phyloP scores from a whole-genome alignment of 1,284 basidiomycete species.

The Sphaerobolus stellatus region DNA sequence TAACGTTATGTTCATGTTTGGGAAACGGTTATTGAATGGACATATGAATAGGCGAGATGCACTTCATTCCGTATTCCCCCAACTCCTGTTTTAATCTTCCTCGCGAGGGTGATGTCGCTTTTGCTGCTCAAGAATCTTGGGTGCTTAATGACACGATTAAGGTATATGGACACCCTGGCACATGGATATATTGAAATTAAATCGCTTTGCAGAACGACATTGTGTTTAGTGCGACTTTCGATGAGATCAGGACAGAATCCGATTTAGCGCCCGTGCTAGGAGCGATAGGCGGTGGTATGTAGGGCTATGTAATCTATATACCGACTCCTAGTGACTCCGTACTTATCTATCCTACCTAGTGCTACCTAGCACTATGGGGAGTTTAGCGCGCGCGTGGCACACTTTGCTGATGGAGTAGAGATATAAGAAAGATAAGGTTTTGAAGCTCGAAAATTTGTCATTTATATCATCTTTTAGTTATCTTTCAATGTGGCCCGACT shows the following conservation, averaged over 20 bases:
- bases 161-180: constrained; percentile 19
- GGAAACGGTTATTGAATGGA: constrained; percentile 10
- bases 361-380: no score
- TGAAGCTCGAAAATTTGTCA: neutral
- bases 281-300: no score
- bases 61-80: constrained; percentile 24
- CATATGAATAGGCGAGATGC: constrained; percentile 25
- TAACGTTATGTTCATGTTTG: constrained; percentile 6
- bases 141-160: constrained; percentile 42
- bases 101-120: constrained; percentile 43
- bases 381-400: no score
- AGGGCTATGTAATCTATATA: no score
- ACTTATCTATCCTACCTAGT: no score
- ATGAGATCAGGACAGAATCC: no score
- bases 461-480: constrained; percentile 41
- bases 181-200: no score
- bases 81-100: constrained; percentile 44
- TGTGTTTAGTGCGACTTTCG: constrained; percentile 49
- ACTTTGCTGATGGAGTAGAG: no score
- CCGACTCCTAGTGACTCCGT: no score
- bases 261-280: no score
- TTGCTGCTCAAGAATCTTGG: constrained; percentile 48
- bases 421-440: constrained; percentile 38
- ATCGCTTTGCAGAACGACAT: constrained; percentile 58
- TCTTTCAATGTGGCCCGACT: constrained; percentile 64